These are phyloP conservation scores for Xylariales sp. DNA, from an alignment of 2,329 filamentous ascomycete genomes.

Conservation along the genomic window DNA sequence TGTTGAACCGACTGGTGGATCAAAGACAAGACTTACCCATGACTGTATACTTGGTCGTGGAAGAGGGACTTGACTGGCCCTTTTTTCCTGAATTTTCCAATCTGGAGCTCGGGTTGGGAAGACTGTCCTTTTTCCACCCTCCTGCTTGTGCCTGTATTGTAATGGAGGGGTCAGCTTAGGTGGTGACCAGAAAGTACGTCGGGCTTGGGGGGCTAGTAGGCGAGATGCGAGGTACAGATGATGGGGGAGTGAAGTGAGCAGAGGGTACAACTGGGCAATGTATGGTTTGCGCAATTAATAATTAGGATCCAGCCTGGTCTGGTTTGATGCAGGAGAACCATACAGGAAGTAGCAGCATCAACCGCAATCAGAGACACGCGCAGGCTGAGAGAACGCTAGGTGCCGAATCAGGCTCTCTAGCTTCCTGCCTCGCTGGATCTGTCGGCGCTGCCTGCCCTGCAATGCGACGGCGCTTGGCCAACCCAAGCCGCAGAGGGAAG, in stretches of 20 bases:
- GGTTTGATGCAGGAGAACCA: slow-evolving; percentile 1
- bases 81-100: slow-evolving; percentile 1
- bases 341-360: slow-evolving; percentile 3
- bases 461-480: slow-evolving; percentile 6
- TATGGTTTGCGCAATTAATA: slow-evolving; percentile 2
- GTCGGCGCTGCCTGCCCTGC: neutral
- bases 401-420: slow-evolving; percentile 6
- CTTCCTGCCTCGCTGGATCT: slow-evolving; percentile 1
- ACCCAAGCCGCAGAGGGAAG: neutral
- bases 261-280: slow-evolving; percentile 1
- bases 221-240: slow-evolving; percentile 5
- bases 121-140: neutral
- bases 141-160: neutral
- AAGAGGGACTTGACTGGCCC: slow-evolving; percentile 1
- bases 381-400: neutral
- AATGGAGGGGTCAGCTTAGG: slow-evolving; percentile 8
- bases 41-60: slow-evolving; percentile 6
- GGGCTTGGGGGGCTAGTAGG: slow-evolving; percentile 4
- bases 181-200: slow-evolving; percentile 7
- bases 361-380: slow-evolving; percentile 4
- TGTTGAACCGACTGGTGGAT: neutral
- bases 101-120: slow-evolving; percentile 4
- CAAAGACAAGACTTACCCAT: slow-evolving; percentile 9
- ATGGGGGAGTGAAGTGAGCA: neutral
- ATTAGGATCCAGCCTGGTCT: neutral